Conservation (phyloP, 2,329 filamentous ascomycete genomes). For the Epichloe sp. region DNA sequence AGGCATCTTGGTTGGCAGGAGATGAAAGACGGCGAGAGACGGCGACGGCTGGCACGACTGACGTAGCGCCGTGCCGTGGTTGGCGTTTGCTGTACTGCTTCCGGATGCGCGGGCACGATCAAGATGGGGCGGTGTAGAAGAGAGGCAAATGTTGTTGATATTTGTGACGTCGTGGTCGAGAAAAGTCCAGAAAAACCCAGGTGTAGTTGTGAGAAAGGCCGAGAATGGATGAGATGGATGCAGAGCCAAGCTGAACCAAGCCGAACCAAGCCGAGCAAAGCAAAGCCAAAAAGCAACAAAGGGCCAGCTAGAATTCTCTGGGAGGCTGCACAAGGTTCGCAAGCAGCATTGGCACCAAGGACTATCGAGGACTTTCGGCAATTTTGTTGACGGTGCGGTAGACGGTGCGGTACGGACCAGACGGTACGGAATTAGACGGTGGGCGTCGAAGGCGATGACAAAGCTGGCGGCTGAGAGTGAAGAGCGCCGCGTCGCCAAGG, state of each 20-base stretch:
- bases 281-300: background rate
- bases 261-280: background rate
- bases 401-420: too few species aligned
- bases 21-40: background rate
- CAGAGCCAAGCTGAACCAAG: background rate
- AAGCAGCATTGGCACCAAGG: background rate
- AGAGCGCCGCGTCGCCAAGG: background rate
- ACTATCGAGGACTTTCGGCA: background rate
- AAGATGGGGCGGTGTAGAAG: background rate
- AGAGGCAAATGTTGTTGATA: background rate
- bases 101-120: background rate
- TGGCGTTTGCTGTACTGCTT: background rate
- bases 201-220: background rate
- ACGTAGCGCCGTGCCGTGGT: slow-evolving; percentile 1
- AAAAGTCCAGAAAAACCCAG: background rate
- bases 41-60: background rate
- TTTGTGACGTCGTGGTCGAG: too few species aligned
- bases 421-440: background rate
- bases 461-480: background rate
- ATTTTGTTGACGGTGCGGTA: background rate
- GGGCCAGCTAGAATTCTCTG: background rate
- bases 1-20: slow-evolving; percentile 1
- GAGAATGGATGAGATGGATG: background rate
- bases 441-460: slow-evolving; percentile 4
- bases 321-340: background rate